Evolutionary conservation across 1,284 basidiomycete genomes (phyloP).

Genomic region (Rhizopogon parksii): DNA sequence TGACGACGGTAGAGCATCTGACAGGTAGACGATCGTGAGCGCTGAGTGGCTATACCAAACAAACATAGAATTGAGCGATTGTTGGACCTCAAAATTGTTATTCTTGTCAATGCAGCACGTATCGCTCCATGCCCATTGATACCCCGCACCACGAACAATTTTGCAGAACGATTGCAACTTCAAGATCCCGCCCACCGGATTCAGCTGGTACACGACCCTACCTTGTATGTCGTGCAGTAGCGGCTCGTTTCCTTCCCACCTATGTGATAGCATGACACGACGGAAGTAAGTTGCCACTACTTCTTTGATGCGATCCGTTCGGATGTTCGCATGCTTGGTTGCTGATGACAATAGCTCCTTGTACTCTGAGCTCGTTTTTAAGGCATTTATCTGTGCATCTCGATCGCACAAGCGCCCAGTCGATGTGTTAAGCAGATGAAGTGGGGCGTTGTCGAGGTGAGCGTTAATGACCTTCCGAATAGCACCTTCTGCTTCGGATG

Average conservation of each 20-base stretch:
- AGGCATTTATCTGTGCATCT: conserved; percentile 3
- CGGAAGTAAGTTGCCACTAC: conserved; percentile 18
- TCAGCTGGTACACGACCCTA: conserved; percentile 9
- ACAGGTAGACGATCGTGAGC: conserved; percentile 19
- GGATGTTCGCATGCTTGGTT: conserved; percentile 1
- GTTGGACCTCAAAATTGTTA: conserved; percentile 20
- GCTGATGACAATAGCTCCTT: conserved; percentile 11
- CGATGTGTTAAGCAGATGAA: not conserved
- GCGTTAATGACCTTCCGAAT: not conserved
- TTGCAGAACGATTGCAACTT: conserved; percentile 20
- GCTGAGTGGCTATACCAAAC: conserved; percentile 21
- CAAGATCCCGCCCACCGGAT: conserved; percentile 10
- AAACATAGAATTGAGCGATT: conserved; percentile 25
- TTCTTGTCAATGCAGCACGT: conserved; percentile 24
- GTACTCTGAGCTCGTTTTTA: conserved; percentile 15
- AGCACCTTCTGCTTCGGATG: not conserved
- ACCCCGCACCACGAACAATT: conserved; percentile 16
- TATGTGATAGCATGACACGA: conserved; percentile 23
- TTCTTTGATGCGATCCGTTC: conserved; percentile 12
- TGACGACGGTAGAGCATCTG: conserved; percentile 10
- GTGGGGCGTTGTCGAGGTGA: not conserved
- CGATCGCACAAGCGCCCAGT: not conserved
- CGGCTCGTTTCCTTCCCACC: conserved; percentile 23
- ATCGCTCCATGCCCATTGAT: conserved; percentile 23
- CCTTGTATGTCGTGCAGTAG: conserved; percentile 15